Evolutionary conservation across 1,284 basidiomycete species (phyloP).

Genomic region (Cryptococcus sp.): DNA sequence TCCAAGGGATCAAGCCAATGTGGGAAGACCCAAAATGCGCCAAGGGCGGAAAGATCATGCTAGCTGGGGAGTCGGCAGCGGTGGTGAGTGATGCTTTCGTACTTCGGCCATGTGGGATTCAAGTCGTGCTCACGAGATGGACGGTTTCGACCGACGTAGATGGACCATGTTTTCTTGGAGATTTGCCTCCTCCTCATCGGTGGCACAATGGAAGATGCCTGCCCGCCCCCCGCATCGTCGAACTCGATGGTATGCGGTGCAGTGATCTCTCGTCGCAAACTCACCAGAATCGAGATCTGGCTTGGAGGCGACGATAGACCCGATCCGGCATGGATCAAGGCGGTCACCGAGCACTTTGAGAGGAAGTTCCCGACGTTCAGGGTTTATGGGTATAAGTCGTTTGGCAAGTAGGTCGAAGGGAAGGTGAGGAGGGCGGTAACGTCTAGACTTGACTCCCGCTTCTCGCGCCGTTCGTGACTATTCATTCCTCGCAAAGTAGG

Average conservation of each 20-base stretch:
- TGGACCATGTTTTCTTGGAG: constrained; percentile 33
- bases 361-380: neutral
- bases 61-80: constrained; percentile 19
- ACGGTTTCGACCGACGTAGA: constrained; percentile 11
- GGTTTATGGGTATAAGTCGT: neutral
- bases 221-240: constrained; percentile 9
- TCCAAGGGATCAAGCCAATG: constrained; percentile 37
- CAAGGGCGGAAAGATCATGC: constrained; percentile 39
- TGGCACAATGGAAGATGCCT: constrained; percentile 18
- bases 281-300: constrained; percentile 43
- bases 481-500: too few species aligned
- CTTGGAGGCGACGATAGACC: constrained; percentile 32
- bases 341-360: constrained; percentile 14
- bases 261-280: constrained; percentile 27
- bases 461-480: too few species aligned
- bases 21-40: constrained; percentile 42
- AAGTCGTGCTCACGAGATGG: neutral
- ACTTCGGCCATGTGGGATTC: neutral
- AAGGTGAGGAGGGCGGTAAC: too few species aligned
- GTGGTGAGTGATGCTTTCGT: constrained; percentile 19
- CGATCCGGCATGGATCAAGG: constrained; percentile 22
- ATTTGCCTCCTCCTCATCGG: constrained; percentile 32
- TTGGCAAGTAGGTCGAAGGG: neutral
- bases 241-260: constrained; percentile 28
- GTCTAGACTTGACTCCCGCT: too few species aligned